Base-by-base conservation (phyloP, 2,329 filamentous ascomycete species). In the Emmonsia crescens region DNA sequence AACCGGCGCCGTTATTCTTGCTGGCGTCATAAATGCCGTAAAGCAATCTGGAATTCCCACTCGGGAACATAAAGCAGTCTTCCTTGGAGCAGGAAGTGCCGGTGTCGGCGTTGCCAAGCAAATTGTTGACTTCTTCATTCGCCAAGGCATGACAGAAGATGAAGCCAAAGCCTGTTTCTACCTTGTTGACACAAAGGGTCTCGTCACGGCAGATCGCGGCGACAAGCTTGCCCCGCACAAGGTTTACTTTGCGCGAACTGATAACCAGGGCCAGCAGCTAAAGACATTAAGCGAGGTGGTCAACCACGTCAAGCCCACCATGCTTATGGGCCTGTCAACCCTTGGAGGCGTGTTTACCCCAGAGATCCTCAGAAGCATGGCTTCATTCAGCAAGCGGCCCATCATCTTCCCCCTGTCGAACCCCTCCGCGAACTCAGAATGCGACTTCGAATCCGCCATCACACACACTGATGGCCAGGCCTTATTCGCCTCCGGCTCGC, bases 61-160 rank as follows among this genome's bases (percentile, higher is more conserved):
- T 58, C 89, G 91, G 76, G 91, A 97, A 71, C 94, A 99, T 77
- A 89, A 89, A 61, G 89, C 96, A 44, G 91, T 97, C 67, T 99
- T 99, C 80, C 88, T 97, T 77, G 94, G 94, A 62, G 93, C 94
- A 60, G 94, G 94, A 61, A 96, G 90, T 64, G 94, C 94, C 42
- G 94, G 94, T 79, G 91, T 96, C 54, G 94, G 94, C 80, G 94
- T 99, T 63, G 94, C 94, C 63, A 96, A 96, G 82, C 94, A 97
- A 80, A 88, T 99, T 66, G 91, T 96, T 62, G 91, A 96, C 77
- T 96, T 91, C 82, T 97, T 97, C 80, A 91, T 92, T 71, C 89
- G 90, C 68, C 89, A 92, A 69, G 94, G 94, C 48, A 82, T 97
- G 71, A 88, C 88, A 10, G 93, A 97, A 76, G 85, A 91, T 69